phyloP scores from a whole-genome alignment of 2,329 filamentous ascomycete species.

The Fonsecaea pedrosoi region DNA sequence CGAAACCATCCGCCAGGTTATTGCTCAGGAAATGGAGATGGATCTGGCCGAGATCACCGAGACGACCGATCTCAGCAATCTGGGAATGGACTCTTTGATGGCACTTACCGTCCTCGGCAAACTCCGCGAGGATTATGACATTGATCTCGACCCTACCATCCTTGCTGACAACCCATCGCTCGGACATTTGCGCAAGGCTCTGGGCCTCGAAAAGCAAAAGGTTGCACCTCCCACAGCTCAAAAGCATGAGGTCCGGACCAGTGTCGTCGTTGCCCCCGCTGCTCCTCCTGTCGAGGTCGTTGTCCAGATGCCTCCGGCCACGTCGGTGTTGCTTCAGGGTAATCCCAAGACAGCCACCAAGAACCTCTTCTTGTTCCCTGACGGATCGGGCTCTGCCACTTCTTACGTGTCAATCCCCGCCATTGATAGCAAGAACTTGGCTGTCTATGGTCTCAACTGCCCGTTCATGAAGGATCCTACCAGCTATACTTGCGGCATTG shows the following conservation, averaged over 20 bases:
- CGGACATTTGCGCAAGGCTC: conserved; percentile 48
- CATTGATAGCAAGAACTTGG: conserved; percentile 49
- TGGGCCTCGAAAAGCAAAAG: conserved; percentile 49
- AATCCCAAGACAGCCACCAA: conserved; percentile 52
- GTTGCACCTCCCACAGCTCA: conserved; percentile 37
- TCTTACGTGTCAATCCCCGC: conserved; percentile 54
- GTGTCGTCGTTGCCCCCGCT: conserved; percentile 40
- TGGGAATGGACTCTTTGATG: conserved; percentile 57
- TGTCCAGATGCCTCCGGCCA: conserved; percentile 47
- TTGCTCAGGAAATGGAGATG: conserved; percentile 55
- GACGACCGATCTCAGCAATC: conserved; percentile 50
- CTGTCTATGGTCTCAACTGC: conserved; percentile 53
- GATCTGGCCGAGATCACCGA: conserved; percentile 49
- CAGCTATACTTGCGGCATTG: conserved; percentile 42
- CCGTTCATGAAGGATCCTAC: conserved; percentile 52
- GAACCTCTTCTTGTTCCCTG: conserved; percentile 53
- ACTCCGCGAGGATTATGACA: conserved; percentile 52
- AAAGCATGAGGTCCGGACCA: conserved; percentile 39
- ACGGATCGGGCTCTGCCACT: conserved; percentile 55
- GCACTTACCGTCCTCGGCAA: conserved; percentile 54
- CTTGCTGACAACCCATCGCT: conserved; percentile 54
- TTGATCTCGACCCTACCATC: conserved; percentile 53
- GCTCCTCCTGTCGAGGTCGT: conserved; percentile 38
- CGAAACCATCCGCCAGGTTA: conserved; percentile 49
- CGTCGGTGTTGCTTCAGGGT: conserved; percentile 52